phyloP scores from a whole-genome alignment of 306 rosid genomes.

The Datisca glomerata region DNA sequence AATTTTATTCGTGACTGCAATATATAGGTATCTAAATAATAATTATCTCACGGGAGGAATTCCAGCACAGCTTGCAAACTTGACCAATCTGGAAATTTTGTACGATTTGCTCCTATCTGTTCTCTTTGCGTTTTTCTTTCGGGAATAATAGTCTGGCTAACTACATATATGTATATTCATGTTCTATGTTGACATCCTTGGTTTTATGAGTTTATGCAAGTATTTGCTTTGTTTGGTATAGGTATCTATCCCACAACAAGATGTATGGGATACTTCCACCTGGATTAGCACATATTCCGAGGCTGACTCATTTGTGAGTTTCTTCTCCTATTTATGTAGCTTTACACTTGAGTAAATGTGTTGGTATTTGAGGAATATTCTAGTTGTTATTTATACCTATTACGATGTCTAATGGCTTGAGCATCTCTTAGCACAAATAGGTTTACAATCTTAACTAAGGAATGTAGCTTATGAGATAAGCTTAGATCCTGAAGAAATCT shows the following conservation, averaged over 20 bases:
- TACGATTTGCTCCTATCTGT: constrained; percentile 23
- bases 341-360: constrained; percentile 7
- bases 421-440: too few species aligned
- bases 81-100: constrained; percentile 90
- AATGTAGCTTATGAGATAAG: too few species aligned
- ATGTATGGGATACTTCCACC: constrained; percentile 90
- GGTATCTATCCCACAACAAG: constrained; percentile 90
- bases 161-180: not conserved
- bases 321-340: constrained; percentile 7
- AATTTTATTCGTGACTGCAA: constrained; percentile 8
- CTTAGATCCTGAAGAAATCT: too few species aligned
- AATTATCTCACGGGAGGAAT: constrained; percentile 93
- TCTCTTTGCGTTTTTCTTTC: not conserved
- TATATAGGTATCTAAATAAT: constrained; percentile 70
- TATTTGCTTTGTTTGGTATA: constrained; percentile 26
- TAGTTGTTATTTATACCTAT: too few species aligned
- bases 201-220: not conserved
- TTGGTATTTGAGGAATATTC: too few species aligned
- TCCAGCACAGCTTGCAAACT: constrained; percentile 89
- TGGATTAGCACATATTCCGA: constrained; percentile 69
- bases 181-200: not conserved
- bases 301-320: constrained; percentile 84
- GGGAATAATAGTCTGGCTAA: not conserved
- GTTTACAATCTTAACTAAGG: too few species aligned
- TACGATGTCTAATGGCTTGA: too few species aligned